phyloP scores from a whole-genome alignment of 139 green algal genomes.

The Micractinium sp. region DNA sequence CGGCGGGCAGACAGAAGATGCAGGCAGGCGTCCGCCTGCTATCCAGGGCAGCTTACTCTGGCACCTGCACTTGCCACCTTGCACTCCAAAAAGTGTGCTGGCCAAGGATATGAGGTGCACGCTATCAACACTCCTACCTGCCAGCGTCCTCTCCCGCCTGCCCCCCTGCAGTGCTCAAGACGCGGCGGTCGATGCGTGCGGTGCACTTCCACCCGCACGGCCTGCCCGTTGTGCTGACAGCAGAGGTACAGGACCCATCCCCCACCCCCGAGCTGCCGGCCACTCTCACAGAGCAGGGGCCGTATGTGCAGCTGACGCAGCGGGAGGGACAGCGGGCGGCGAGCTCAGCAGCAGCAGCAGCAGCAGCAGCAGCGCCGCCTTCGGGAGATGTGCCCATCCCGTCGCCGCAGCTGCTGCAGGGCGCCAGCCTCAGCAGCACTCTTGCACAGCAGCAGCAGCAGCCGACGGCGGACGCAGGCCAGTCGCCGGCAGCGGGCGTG shows the following conservation, averaged over 20 bases:
- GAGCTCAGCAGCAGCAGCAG: background rate
- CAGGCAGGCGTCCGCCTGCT: too few relatives aligned
- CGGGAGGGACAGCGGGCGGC: background rate
- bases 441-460: background rate
- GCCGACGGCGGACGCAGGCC: background rate
- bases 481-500: background rate
- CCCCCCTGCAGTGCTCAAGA: conserved; percentile 62
- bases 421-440: background rate
- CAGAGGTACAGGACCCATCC: conserved; percentile 77
- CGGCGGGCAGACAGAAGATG: too few relatives aligned
- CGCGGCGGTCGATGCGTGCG: conserved; percentile 82
- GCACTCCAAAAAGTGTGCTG: too few relatives aligned
- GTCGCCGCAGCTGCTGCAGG: conserved; percentile 12
- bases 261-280: conserved; percentile 34
- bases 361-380: conserved; percentile 6
- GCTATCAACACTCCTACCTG: background rate
- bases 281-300: conserved; percentile 35
- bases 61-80: background rate
- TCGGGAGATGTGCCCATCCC: conserved; percentile 23
- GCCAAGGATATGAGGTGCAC: background rate
- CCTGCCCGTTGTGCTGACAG: conserved; percentile 80
- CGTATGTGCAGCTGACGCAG: background rate
- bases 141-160: background rate
- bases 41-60: too few relatives aligned
- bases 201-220: conserved; percentile 92